Percentiles rank a stretch among this genome's conserved stretches.
These are phyloP conservation scores for Magnaporthiopsis rhizophila DNA, from an alignment of 2,329 filamentous ascomycete genomes.

Conservation along the genomic window DNA sequence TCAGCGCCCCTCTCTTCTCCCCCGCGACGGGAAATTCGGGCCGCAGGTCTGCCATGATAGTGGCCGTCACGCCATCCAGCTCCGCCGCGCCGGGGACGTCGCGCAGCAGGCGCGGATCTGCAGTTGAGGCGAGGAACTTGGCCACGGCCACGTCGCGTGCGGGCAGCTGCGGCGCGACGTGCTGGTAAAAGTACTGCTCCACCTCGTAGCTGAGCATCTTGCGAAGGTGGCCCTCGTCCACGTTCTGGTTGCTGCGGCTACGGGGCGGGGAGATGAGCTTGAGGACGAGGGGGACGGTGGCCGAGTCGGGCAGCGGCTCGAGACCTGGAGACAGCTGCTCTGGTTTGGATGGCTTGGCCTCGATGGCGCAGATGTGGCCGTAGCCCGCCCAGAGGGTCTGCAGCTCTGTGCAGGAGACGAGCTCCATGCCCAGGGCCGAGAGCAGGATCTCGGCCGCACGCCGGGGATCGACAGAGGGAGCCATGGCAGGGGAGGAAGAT, in stretches of 20 bases:
- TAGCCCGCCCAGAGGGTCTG: slow-evolving; percentile 45
- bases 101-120: slow-evolving; percentile 9
- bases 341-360: slow-evolving; percentile 27
- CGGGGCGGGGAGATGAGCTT: slow-evolving; percentile 52
- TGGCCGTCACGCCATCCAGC: slow-evolving; percentile 31
- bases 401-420: slow-evolving; percentile 13
- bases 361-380: slow-evolving; percentile 47
- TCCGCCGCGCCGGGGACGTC: slow-evolving; percentile 13
- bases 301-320: slow-evolving; percentile 4
- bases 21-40: slow-evolving; percentile 46
- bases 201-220: slow-evolving; percentile 62
- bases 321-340: slow-evolving; percentile 10
- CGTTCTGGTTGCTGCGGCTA: slow-evolving; percentile 14
- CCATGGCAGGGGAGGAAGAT: not conserved
- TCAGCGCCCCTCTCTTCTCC: slow-evolving; percentile 42
- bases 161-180: slow-evolving; percentile 42
- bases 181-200: slow-evolving; percentile 57
- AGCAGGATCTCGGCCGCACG: slow-evolving; percentile 32
- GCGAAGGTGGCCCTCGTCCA: slow-evolving; percentile 53
- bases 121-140: slow-evolving; percentile 37
- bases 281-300: slow-evolving; percentile 38
- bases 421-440: slow-evolving; percentile 28
- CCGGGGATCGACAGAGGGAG: slow-evolving; percentile 14
- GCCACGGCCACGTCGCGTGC: slow-evolving; percentile 32
- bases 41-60: slow-evolving; percentile 49